These are phyloP conservation scores for Calonectria multiphialidica DNA, from an alignment of 2,329 filamentous ascomycete species.

Conservation along the genomic window DNA sequence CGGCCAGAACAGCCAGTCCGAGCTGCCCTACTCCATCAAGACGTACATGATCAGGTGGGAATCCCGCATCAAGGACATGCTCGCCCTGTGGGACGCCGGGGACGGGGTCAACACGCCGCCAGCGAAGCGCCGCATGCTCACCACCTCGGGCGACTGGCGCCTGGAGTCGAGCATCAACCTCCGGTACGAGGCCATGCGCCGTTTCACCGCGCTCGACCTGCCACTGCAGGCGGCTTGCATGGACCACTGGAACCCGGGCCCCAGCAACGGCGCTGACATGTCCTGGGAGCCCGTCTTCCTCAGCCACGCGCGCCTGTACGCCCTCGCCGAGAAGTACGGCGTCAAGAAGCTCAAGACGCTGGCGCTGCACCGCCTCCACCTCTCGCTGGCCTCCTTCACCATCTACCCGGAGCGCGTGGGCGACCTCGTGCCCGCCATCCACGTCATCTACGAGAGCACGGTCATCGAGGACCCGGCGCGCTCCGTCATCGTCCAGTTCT, in stretches of 20 bases:
- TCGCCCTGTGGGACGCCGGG: not conserved
- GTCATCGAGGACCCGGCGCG: constrained; percentile 35
- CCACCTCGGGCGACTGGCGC: not conserved
- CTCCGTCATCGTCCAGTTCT: constrained; percentile 32
- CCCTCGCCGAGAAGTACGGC: constrained; percentile 42
- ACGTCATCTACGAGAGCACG: constrained; percentile 39
- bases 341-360: constrained; percentile 32
- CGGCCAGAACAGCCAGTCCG: not conserved
- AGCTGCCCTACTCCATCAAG: constrained; percentile 26
- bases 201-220: constrained; percentile 15
- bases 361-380: constrained; percentile 35
- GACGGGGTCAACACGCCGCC: not conserved
- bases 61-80: not conserved
- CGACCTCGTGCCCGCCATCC: constrained; percentile 33
- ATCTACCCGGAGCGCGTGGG: constrained; percentile 28
- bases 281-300: constrained; percentile 34
- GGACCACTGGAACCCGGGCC: not conserved
- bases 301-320: constrained; percentile 39
- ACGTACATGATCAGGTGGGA: constrained; percentile 23
- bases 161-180: not conserved
- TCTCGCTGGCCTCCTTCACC: constrained; percentile 25
- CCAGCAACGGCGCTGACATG: not conserved
- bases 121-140: constrained; percentile 10
- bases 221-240: not conserved
- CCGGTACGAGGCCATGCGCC: constrained; percentile 32